A percentile compares a stretch with the other conserved stretches of the same genome.
phyloP scores from a whole-genome alignment of 768 basidiomycete genomes.

The Lepiota subincarnata region DNA sequence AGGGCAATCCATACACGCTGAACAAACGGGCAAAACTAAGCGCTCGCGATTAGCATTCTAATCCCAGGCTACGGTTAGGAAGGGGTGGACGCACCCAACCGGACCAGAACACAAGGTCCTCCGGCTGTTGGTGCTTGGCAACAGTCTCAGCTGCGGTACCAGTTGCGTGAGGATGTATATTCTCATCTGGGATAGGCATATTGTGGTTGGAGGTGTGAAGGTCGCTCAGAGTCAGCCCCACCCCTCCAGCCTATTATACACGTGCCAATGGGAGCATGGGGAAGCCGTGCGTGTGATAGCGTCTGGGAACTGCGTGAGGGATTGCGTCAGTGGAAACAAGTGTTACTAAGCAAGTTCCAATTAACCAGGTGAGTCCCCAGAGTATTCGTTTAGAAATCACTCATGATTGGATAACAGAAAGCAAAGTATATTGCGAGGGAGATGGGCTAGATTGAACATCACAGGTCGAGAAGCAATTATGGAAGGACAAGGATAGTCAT shows the following conservation, averaged over 20 bases:
- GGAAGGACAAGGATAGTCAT: conserved; percentile 34
- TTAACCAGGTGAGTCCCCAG: not conserved
- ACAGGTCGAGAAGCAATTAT: not conserved
- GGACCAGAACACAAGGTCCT: conserved; percentile 55
- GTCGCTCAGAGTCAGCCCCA: not conserved
- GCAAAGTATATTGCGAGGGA: no score
- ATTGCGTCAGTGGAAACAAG: not conserved
- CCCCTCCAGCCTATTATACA: not conserved
- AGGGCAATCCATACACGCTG: conserved; percentile 64
- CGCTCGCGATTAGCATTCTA: conserved; percentile 10
- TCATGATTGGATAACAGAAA: no score
- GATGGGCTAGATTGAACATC: no score
- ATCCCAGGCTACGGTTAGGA: not conserved
- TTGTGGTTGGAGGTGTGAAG: not conserved
- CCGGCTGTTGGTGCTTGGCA: conserved; percentile 44
- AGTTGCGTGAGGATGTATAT: conserved; percentile 58
- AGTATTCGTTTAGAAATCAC: no score
- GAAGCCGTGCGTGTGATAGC: not conserved
- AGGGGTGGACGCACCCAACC: conserved; percentile 44
- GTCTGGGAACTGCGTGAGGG: not conserved
- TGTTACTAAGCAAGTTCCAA: not conserved
- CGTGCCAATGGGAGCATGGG: not conserved
- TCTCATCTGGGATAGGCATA: conserved; percentile 37
- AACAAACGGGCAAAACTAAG: conserved; percentile 54
- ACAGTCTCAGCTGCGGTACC: conserved; percentile 50